Percentiles rank a stretch among this genome's conserved stretches.
These are phyloP conservation scores for Coemansia sp. DNA, from an alignment of 192 early-diverging fungal species.

Conservation along the genomic window DNA sequence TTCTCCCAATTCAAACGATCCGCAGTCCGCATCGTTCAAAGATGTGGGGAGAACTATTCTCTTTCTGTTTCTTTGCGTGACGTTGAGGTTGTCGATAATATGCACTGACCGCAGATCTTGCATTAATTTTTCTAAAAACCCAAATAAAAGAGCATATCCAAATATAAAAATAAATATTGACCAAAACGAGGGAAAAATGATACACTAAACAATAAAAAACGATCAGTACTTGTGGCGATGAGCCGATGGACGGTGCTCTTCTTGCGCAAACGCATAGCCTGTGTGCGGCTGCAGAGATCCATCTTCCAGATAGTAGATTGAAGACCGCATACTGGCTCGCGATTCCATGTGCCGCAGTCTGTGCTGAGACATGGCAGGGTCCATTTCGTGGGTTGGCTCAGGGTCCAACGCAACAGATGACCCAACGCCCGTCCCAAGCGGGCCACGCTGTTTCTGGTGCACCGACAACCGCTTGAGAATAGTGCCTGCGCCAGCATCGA, in stretches of 20 bases:
- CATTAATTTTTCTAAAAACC: too few relatives aligned
- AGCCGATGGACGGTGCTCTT: background rate
- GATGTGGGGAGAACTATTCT: too few relatives aligned
- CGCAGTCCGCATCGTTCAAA: background rate
- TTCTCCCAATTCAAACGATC: background rate
- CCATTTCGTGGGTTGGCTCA: too few relatives aligned
- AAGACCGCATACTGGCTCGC: slow-evolving; percentile 33
- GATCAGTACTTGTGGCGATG: background rate
- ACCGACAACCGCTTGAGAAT: slow-evolving; percentile 37
- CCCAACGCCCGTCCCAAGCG: background rate
- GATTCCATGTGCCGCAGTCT: slow-evolving; percentile 7
- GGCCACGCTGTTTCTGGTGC: slow-evolving; percentile 20
- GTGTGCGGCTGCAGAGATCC: slow-evolving; percentile 47
- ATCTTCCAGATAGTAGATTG: slow-evolving; percentile 43
- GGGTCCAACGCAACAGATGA: slow-evolving; percentile 1
- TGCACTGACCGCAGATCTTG: too few relatives aligned
- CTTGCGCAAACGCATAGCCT: slow-evolving; percentile 49
- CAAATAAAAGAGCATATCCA: too few relatives aligned
- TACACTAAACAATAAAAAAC: background rate
- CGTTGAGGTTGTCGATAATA: too few relatives aligned
- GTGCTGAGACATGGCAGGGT: background rate
- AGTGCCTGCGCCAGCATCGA: slow-evolving; percentile 1
- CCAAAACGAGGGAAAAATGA: background rate
- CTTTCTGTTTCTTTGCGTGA: too few relatives aligned
- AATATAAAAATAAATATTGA: background rate